Evolutionary conservation across 2,329 filamentous ascomycete species (phyloP).

Genomic region (Aspergillus eucalypticola): DNA sequence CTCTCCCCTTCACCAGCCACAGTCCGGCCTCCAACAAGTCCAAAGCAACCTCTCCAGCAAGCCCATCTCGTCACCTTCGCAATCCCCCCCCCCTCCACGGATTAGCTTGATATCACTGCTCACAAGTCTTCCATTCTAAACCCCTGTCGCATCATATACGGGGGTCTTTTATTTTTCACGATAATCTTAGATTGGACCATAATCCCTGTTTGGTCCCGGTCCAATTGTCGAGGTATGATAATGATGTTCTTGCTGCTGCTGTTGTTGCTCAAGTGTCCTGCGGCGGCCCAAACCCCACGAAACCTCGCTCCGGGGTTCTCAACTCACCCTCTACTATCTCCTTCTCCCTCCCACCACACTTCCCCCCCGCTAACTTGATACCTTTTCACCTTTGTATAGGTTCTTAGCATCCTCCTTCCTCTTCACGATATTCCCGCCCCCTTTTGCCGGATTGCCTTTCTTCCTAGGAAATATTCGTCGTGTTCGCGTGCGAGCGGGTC

Average conservation of each 20-base stretch:
- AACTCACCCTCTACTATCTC: slow-evolving; percentile 24
- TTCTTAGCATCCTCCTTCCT: slow-evolving; percentile 14
- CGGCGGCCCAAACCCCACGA: slow-evolving; percentile 42
- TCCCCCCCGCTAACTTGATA: slow-evolving; percentile 15
- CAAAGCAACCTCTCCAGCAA: slow-evolving; percentile 8
- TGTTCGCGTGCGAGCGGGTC: slow-evolving; percentile 32
- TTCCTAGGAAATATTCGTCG: slow-evolving; percentile 15
- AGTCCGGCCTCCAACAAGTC: slow-evolving; percentile 14
- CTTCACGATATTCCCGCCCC: slow-evolving; percentile 22
- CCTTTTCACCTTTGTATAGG: slow-evolving; percentile 20
- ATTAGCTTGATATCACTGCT: slow-evolving; percentile 11
- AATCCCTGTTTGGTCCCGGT: slow-evolving; percentile 10
- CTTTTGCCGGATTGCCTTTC: slow-evolving; percentile 13
- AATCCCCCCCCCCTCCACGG: slow-evolving; percentile 14
- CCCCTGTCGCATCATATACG: background rate
- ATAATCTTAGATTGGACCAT: slow-evolving; percentile 8
- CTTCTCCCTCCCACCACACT: slow-evolving; percentile 26
- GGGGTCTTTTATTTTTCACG: slow-evolving; percentile 10
- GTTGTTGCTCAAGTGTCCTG: slow-evolving; percentile 30
- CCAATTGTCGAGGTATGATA: slow-evolving; percentile 32
- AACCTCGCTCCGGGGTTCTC: slow-evolving; percentile 35
- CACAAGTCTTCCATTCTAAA: slow-evolving; percentile 6
- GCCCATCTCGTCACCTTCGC: slow-evolving; percentile 18
- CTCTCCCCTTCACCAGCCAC: slow-evolving; percentile 29
- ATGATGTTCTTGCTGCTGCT: slow-evolving; percentile 16